Conservation (phyloP, 2,329 filamentous ascomycete genomes). For the Mycosphaerelloides madeirae region DNA sequence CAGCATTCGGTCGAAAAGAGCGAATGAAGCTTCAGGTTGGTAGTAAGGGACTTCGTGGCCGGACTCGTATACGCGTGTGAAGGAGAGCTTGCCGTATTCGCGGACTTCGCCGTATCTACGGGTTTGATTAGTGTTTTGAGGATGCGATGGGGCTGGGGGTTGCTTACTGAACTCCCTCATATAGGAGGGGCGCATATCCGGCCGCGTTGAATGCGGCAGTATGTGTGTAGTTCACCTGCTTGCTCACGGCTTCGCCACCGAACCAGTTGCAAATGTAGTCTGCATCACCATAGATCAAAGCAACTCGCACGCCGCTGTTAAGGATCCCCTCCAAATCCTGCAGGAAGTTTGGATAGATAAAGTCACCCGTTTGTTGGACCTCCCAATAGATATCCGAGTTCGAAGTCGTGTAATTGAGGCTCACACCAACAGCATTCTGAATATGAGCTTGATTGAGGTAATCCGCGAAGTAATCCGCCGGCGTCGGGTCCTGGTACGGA, state of each 20-base stretch:
- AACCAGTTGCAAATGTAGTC: constrained; percentile 42
- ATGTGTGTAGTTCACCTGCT: constrained; percentile 36
- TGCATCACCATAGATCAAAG: constrained; percentile 37
- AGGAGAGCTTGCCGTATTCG: constrained; percentile 28
- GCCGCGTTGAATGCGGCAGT: constrained; percentile 25
- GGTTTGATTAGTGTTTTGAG: too few species aligned
- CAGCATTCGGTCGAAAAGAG: constrained; percentile 29
- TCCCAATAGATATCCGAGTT: constrained; percentile 41
- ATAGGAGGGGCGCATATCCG: constrained; percentile 23
- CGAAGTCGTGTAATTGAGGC: constrained; percentile 53
- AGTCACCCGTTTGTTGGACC: constrained; percentile 48
- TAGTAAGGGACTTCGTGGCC: constrained; percentile 42
- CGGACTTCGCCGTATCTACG: constrained; percentile 39
- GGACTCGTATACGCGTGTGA: constrained; percentile 33
- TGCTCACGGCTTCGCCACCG: constrained; percentile 35
- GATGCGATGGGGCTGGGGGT: too few species aligned
- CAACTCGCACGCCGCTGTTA: constrained; percentile 35
- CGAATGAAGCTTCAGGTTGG: constrained; percentile 35
- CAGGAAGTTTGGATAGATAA: constrained; percentile 57
- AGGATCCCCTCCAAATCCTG: constrained; percentile 40
- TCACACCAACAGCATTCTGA: constrained; percentile 52
- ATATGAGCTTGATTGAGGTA: constrained; percentile 55
- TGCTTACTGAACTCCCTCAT: constrained; percentile 32
- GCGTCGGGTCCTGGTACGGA: constrained; percentile 38
- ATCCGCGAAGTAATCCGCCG: constrained; percentile 43